Evolutionary conservation across 345 rosid genomes (phyloP).

Genomic region (Rubroshorea leprosula): DNA sequence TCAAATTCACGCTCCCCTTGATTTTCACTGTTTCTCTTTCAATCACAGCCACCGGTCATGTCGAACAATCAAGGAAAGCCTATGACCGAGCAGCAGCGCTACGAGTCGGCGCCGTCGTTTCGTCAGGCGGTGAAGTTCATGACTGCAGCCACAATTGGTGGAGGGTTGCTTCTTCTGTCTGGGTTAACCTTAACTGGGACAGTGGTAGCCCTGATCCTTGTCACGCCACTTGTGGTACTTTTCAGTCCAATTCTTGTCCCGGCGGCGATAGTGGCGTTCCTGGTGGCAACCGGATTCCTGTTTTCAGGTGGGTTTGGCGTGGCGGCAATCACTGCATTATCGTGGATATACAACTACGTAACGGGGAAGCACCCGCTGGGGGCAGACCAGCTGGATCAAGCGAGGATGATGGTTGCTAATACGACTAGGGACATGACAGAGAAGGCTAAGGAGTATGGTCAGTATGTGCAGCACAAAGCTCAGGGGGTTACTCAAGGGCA

Average conservation of each 20-base stretch:
- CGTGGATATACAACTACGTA: constrained; percentile 65
- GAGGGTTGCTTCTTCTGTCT: constrained; percentile 32
- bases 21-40: background rate
- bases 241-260: constrained; percentile 66
- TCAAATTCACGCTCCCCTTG: background rate
- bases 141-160: constrained; percentile 43
- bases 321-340: constrained; percentile 41
- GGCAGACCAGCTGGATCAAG: constrained; percentile 52
- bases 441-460: constrained; percentile 52
- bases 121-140: constrained; percentile 39
- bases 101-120: constrained; percentile 28
- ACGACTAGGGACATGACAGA: constrained; percentile 37
- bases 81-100: constrained; percentile 10
- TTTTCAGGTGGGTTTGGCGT: constrained; percentile 53
- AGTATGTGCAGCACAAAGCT: constrained; percentile 41
- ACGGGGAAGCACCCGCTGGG: constrained; percentile 59
- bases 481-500: constrained; percentile 29
- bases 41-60: constrained; percentile 10
- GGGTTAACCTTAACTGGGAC: constrained; percentile 53
- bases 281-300: constrained; percentile 37
- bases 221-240: constrained; percentile 52
- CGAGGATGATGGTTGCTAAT: constrained; percentile 28
- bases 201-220: constrained; percentile 42
- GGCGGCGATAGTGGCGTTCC: constrained; percentile 28
- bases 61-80: constrained; percentile 21